Conservation (phyloP, 345 rosid genomes). For the Salix caprea region DNA sequence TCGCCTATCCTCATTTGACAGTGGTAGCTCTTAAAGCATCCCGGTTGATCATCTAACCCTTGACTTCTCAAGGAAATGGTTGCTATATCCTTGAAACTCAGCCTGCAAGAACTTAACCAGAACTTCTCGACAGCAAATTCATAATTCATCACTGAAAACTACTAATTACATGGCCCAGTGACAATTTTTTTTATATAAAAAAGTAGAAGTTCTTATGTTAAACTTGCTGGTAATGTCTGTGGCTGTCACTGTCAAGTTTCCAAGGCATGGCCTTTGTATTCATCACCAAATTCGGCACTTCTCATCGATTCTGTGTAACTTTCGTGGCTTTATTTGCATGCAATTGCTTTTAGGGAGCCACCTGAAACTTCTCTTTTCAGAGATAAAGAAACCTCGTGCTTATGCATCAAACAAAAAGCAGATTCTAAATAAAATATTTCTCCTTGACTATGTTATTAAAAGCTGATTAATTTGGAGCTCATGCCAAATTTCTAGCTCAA, state of each 20-base stretch:
- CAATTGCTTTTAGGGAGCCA: not conserved
- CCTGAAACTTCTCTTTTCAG: not conserved
- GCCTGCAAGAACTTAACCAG: not conserved
- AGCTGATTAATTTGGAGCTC: no score
- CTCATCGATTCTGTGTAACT: not conserved
- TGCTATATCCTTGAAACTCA: not conserved
- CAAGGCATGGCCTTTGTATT: not conserved
- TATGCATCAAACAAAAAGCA: conserved; percentile 2
- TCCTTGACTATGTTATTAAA: no score
- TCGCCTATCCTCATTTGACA: not conserved
- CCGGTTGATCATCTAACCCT: not conserved
- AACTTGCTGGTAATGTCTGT: not conserved
- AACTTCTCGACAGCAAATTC: no score
- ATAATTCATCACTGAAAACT: no score
- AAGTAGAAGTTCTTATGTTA: not conserved
- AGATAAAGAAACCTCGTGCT: conserved; percentile 1
- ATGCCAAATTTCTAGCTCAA: no score
- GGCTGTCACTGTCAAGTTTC: not conserved
- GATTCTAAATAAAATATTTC: not conserved
- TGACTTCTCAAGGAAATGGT: not conserved
- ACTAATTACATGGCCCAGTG: no score
- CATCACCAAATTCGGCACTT: not conserved
- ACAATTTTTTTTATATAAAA: no score
- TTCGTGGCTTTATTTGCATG: not conserved
- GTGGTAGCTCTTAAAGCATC: not conserved